A percentile compares a stretch with the other conserved stretches of the same genome.
These are phyloP conservation scores for Aureobasidium sp. DNA, from an alignment of 2,329 filamentous ascomycete species.

Conservation along the genomic window DNA sequence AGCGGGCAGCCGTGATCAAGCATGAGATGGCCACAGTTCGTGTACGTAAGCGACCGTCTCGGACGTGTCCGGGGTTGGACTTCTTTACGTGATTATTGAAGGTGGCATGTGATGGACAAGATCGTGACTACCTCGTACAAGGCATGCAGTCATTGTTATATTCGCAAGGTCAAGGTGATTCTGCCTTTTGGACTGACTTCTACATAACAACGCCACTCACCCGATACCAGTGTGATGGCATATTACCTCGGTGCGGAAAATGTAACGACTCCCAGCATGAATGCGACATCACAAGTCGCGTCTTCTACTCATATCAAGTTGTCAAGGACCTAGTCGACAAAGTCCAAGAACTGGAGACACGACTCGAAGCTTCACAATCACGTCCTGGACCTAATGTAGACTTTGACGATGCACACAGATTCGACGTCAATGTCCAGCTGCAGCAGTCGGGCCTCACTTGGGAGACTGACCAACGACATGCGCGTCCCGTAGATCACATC, in stretches of 20 bases:
- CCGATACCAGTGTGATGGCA: background rate
- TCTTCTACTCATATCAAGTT: background rate
- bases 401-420: background rate
- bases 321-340: background rate
- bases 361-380: background rate
- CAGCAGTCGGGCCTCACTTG: background rate
- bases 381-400: background rate
- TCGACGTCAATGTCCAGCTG: background rate
- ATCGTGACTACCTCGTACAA: background rate
- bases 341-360: background rate
- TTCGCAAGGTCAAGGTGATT: background rate
- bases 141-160: background rate
- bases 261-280: background rate
- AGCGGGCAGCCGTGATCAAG: no score
- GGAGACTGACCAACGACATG: background rate
- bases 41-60: background rate
- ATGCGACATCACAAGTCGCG: background rate
- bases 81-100: background rate
- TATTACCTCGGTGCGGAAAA: background rate
- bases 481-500: background rate
- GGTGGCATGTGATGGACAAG: background rate
- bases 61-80: background rate
- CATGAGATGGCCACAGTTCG: background rate
- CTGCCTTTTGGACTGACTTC: background rate
- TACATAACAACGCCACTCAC: background rate